Evolutionary conservation across 305 asterid species (phyloP).

Genomic region (Fraxinus platypoda): DNA sequence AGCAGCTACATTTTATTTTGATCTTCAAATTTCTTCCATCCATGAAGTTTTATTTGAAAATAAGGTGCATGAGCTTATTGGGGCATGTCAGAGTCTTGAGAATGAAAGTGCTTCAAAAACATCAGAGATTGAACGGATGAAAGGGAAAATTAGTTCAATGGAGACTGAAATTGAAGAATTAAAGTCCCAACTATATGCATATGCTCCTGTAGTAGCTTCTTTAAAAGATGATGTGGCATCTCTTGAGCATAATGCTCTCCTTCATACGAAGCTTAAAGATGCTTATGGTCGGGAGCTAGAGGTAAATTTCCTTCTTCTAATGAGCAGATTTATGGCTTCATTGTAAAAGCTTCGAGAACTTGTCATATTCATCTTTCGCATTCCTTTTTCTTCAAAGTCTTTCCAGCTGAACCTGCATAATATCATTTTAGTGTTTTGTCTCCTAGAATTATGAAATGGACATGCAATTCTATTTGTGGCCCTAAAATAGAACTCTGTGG

Average conservation of each 20-base stretch:
- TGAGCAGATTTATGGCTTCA: background rate
- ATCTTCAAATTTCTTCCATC: conserved; percentile 71
- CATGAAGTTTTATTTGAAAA: conserved; percentile 55
- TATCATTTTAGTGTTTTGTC: background rate
- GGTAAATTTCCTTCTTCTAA: conserved; percentile 43
- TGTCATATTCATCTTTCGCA: background rate
- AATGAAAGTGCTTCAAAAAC: conserved; percentile 49
- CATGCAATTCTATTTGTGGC: background rate
- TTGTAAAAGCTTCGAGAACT: background rate
- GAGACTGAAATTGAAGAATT: conserved; percentile 57
- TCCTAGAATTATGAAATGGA: background rate
- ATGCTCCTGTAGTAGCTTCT: conserved; percentile 62
- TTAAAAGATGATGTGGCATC: conserved; percentile 60
- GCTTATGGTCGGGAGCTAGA: conserved; percentile 45
- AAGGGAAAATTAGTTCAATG: conserved; percentile 49
- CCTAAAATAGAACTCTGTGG: background rate
- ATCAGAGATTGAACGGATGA: conserved; percentile 62
- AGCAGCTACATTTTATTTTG: conserved; percentile 74
- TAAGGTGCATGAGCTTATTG: conserved; percentile 75
- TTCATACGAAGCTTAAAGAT: conserved; percentile 44
- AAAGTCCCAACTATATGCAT: conserved; percentile 61
- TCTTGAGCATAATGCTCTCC: conserved; percentile 67
- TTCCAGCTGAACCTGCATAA: background rate
- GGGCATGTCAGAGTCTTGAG: conserved; percentile 52
- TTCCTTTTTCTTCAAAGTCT: background rate